A percentile compares a stretch with the other conserved stretches of the same genome.
Evolutionary conservation across 148 eudicot genomes (phyloP).

Genomic region (Rhododendron henanense): DNA sequence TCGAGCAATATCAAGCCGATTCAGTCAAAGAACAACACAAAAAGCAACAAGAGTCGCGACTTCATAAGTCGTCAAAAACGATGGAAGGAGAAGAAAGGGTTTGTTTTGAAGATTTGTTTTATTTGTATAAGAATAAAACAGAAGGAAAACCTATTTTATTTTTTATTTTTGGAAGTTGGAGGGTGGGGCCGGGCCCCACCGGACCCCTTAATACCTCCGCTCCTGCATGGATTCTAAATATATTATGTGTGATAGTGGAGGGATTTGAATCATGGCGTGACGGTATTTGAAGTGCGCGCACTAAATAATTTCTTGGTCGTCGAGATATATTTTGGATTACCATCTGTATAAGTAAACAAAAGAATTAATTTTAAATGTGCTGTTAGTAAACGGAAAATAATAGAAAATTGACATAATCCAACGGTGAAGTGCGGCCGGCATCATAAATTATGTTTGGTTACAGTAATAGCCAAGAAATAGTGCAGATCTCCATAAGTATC

Average conservation of each 20-base stretch:
- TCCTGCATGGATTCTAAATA: not conserved
- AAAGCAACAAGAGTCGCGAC: no score
- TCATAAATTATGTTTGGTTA: not conserved
- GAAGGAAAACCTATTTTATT: no score
- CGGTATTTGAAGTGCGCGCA: not conserved
- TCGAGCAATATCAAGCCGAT: no score
- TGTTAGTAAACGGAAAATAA: not conserved
- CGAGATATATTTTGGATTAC: not conserved
- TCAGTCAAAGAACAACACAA: no score
- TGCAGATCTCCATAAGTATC: not conserved
- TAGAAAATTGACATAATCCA: not conserved
- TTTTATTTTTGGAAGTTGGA: no score
- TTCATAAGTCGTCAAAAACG: no score
- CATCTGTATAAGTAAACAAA: not conserved
- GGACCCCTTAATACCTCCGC: no score
- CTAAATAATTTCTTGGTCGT: not conserved
- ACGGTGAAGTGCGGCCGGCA: not conserved
- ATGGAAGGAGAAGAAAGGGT: no score
- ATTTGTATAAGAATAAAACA: no score
- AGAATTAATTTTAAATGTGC: not conserved
- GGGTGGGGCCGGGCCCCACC: no score
- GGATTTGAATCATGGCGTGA: not conserved
- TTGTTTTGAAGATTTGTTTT: no score
- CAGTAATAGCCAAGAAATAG: not conserved
- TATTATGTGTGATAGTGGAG: not conserved